Evolutionary conservation across 148 eudicot species (phyloP).

Genomic region (Nepenthes gracilis): DNA sequence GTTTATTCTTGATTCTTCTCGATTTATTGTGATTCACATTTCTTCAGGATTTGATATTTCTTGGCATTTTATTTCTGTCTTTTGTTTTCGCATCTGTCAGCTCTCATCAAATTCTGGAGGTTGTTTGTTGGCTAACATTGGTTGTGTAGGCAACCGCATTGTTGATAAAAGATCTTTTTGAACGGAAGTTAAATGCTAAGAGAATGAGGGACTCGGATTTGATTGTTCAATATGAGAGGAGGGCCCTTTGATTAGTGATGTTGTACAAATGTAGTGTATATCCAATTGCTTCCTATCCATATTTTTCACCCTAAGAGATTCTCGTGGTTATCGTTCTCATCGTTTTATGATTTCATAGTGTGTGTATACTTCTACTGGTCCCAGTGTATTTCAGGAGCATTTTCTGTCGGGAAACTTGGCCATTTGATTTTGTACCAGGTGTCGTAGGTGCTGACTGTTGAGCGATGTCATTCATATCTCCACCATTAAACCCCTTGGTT

Average conservation of each 20-base stretch:
- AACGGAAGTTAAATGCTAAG: not conserved
- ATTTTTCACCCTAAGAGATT: constrained; percentile 3
- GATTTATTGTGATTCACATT: constrained; percentile 10
- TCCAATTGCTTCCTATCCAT: not conserved
- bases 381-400: constrained; percentile 30
- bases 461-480: constrained; percentile 37
- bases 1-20: constrained; percentile 38
- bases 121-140: constrained; percentile 6
- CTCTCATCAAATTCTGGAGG: not conserved
- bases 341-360: not conserved
- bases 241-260: constrained; percentile 7
- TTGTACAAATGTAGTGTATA: constrained; percentile 22
- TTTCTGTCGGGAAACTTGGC: constrained; percentile 44
- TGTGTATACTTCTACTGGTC: constrained; percentile 7
- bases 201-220: constrained; percentile 35
- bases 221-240: constrained; percentile 21
- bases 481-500: constrained; percentile 24
- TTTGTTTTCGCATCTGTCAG: not conserved
- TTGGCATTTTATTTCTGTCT: not conserved
- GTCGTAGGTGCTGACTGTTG: constrained; percentile 35
- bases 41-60: not conserved
- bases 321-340: constrained; percentile 5
- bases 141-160: constrained; percentile 16
- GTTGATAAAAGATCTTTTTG: constrained; percentile 4
- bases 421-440: constrained; percentile 22